Evolutionary conservation across 148 eudicot species (phyloP), one percentile per base, ranked within the genome.

Genomic region (Amaranthus cruentus): DNA sequence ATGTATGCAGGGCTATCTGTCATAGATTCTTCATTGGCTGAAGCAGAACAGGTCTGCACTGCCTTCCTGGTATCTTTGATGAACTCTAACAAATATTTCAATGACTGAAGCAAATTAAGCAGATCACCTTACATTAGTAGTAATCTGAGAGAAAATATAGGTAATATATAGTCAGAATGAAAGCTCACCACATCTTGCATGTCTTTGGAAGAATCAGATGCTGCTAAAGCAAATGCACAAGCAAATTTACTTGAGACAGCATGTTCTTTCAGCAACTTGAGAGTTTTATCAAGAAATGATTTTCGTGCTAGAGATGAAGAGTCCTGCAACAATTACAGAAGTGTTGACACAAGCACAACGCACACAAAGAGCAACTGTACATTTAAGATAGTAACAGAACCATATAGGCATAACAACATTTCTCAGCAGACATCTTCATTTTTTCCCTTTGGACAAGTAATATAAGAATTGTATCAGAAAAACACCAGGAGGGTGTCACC

Each of bases 191-290:
- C 84, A 74, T 83, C 82, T 80, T 78, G 89, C 75, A 87, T 73
- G 76, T 86, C 89, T 77, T 84, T 75, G 38, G 52, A 44, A 73
- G 85, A 73, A 66, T 89, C 92, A 57, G 88, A 83, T 70, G 91
- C 87, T 59, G 87, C 88, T 78, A 91, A 78, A 53, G 91, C 82
- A 79, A 93, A 91, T 62, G 97, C 89, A 73, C 98, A 93, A 38
- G 95, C 90, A 88, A 84, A 91, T 86, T 80, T 93, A 70, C 77
- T 77, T 68, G 94, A 90, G 18, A 87, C 12, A 68, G 79, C 83
- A 75, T 76, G 91, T 76, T 74, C 80, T 77, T 79, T 88, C 83
- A 93, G 83, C 75, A 89, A 86, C 81, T 84, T 93, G 81, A 86
- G 81, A 71, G 75, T 72, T 89, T 93, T 93, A 77, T 80, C 81